phyloP scores from a whole-genome alignment of 345 rosid species.

The Arabidopsis arenosa region DNA sequence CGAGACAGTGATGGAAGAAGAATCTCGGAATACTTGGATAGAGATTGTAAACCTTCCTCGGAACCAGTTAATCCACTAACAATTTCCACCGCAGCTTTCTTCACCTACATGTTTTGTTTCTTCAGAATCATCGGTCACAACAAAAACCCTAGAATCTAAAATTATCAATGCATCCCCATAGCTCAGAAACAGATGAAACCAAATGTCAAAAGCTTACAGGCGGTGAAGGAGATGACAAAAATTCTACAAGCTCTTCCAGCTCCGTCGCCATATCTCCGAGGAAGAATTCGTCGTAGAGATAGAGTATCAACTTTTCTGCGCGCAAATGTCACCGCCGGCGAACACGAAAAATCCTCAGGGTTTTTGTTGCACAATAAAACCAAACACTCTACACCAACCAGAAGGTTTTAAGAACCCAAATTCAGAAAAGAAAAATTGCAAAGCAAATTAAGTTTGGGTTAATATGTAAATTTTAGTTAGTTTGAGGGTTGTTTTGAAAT shows the following conservation, averaged over 20 bases:
- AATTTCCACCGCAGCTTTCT: constrained; percentile 84
- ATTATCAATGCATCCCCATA: not conserved
- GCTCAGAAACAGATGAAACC: constrained; percentile 25
- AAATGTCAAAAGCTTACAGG: constrained; percentile 54
- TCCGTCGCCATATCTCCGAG: constrained; percentile 71
- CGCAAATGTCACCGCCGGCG: constrained; percentile 37
- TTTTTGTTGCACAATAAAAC: constrained; percentile 18
- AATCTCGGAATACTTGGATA: constrained; percentile 54
- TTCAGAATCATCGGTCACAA: not conserved
- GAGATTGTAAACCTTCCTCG: constrained; percentile 77
- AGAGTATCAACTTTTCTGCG: constrained; percentile 17
- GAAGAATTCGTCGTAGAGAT: constrained; percentile 10
- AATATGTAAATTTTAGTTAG: not conserved
- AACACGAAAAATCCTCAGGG: constrained; percentile 38
- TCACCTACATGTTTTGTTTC: constrained; percentile 54
- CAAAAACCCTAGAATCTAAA: constrained; percentile 27
- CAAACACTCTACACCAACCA: not conserved
- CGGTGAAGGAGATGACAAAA: constrained; percentile 71
- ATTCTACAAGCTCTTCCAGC: constrained; percentile 79
- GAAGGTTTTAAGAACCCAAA: not conserved
- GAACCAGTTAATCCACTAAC: constrained; percentile 88
- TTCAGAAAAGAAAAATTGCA: not conserved
- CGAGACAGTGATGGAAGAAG: constrained; percentile 63
- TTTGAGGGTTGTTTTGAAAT: not conserved
- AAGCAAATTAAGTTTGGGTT: not conserved